A percentile compares a stretch with the other conserved stretches of the same genome.
Evolutionary conservation across 1,284 basidiomycete genomes (phyloP).

Genomic region (Polyporus tsugae): DNA sequence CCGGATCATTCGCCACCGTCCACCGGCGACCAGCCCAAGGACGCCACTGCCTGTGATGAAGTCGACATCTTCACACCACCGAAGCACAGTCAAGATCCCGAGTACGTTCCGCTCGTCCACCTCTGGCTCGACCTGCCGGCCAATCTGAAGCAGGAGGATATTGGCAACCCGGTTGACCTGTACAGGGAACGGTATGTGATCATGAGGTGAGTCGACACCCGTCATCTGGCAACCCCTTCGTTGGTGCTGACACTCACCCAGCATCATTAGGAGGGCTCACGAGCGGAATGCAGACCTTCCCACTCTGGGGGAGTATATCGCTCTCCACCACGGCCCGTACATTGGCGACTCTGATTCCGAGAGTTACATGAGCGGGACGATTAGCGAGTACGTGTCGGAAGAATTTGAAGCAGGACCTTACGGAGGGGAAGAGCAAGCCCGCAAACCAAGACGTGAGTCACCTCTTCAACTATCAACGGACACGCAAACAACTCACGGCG

Average conservation of each 20-base stretch:
- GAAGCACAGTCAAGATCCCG: too few species aligned
- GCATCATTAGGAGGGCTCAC: not conserved
- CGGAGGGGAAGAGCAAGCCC: not conserved
- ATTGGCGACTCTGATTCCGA: not conserved
- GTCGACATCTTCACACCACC: not conserved
- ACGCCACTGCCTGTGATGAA: not conserved
- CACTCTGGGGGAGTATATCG: not conserved
- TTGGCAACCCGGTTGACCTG: not conserved
- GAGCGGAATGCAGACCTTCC: not conserved
- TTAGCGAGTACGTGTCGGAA: not conserved
- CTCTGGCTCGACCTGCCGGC: conserved; percentile 10
- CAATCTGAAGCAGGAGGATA: conserved; percentile 6
- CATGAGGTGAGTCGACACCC: not conserved
- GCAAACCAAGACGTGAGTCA: not conserved
- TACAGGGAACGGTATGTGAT: not conserved
- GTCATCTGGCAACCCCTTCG: not conserved
- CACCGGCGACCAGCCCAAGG: too few species aligned
- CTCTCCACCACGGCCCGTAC: not conserved
- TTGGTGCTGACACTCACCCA: not conserved
- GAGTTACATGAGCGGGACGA: not conserved
- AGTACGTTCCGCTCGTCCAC: conserved; percentile 8
- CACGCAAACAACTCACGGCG: too few species aligned
- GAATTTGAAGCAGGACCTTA: not conserved
- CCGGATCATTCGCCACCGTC: not conserved
- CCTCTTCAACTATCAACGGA: too few species aligned